These are phyloP conservation scores for Didymella segeticola DNA, from an alignment of 2,329 filamentous ascomycete species.

Conservation along the genomic window DNA sequence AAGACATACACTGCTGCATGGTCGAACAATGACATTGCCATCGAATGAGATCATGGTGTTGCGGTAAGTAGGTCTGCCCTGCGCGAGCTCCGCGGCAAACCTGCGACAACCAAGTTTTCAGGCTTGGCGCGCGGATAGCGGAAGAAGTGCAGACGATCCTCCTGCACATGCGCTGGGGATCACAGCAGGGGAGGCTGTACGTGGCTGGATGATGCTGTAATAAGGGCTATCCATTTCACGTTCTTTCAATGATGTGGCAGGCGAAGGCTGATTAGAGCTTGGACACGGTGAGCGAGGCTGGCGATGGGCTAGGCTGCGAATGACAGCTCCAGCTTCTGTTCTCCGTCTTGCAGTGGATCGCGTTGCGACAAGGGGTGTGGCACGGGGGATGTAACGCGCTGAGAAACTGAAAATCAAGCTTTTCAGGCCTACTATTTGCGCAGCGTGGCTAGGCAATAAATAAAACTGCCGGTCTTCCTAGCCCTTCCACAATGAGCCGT, in stretches of 20 bases:
- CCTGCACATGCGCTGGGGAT: constrained; percentile 4
- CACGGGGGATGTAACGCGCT: neutral
- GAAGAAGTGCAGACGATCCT: neutral
- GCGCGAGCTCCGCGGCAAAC: neutral
- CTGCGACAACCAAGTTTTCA: neutral
- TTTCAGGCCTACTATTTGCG: constrained; percentile 12
- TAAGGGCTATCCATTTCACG: neutral
- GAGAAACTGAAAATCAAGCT: constrained; percentile 12
- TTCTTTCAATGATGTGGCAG: neutral
- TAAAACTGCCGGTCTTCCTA: constrained; percentile 6
- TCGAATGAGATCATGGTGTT: constrained; percentile 15
- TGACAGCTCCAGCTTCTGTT: constrained; percentile 6
- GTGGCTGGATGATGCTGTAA: constrained; percentile 6
- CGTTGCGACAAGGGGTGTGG: neutral
- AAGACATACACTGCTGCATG: neutral
- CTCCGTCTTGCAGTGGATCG: constrained; percentile 6
- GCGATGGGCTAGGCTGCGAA: constrained; percentile 8
- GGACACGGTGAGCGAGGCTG: constrained; percentile 11
- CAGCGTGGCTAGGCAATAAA: constrained; percentile 2
- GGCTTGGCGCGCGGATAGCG: constrained; percentile 10
- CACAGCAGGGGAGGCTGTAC: constrained; percentile 5
- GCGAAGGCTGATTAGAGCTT: constrained; percentile 8
- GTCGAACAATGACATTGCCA: neutral
- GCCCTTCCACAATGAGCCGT: neutral
- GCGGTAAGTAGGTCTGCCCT: constrained; percentile 5